Conservation (phyloP, 345 rosid species). For the Barbarea vulgaris region DNA sequence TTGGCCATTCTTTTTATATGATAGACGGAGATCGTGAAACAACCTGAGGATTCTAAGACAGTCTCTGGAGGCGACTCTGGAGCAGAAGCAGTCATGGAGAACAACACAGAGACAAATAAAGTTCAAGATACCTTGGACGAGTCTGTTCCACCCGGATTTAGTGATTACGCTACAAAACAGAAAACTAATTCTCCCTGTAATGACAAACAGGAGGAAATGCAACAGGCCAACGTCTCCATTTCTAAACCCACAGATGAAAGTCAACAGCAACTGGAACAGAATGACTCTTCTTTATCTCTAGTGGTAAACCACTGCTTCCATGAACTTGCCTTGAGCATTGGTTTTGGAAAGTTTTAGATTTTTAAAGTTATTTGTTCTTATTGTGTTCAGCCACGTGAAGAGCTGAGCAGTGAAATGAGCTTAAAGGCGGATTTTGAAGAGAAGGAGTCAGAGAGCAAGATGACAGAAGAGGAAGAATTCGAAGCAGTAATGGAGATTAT, state of each 20-base stretch:
- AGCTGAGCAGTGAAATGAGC: slow-evolving; percentile 11
- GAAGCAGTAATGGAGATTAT: slow-evolving; percentile 74
- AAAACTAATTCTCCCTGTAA: slow-evolving; percentile 17
- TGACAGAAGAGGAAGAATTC: slow-evolving; percentile 40
- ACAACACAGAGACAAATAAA: slow-evolving; percentile 24
- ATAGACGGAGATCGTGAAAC: slow-evolving; percentile 52
- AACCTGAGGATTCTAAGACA: slow-evolving; percentile 39
- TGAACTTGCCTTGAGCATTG: slow-evolving; percentile 13
- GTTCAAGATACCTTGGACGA: slow-evolving; percentile 40
- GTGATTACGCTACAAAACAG: slow-evolving; percentile 22
- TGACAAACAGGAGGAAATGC: slow-evolving; percentile 38
- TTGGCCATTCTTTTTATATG: slow-evolving; percentile 1
- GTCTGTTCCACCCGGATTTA: slow-evolving; percentile 29
- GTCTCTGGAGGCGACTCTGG: slow-evolving; percentile 44
- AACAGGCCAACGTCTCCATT: slow-evolving; percentile 11
- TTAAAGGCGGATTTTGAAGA: slow-evolving; percentile 5
- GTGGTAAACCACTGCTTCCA: slow-evolving; percentile 20
- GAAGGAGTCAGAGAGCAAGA: slow-evolving; percentile 38
- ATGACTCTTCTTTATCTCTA: slow-evolving; percentile 10
- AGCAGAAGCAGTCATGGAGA: slow-evolving; percentile 40
- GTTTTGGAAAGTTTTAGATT: background rate
- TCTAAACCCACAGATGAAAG: slow-evolving; percentile 4
- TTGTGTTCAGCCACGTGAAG: slow-evolving; percentile 28
- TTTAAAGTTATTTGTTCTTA: background rate
- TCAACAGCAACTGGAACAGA: slow-evolving; percentile 21